Base-by-base conservation (phyloP, 495 filamentous ascomycete genomes). In the Terfezia claveryi region DNA sequence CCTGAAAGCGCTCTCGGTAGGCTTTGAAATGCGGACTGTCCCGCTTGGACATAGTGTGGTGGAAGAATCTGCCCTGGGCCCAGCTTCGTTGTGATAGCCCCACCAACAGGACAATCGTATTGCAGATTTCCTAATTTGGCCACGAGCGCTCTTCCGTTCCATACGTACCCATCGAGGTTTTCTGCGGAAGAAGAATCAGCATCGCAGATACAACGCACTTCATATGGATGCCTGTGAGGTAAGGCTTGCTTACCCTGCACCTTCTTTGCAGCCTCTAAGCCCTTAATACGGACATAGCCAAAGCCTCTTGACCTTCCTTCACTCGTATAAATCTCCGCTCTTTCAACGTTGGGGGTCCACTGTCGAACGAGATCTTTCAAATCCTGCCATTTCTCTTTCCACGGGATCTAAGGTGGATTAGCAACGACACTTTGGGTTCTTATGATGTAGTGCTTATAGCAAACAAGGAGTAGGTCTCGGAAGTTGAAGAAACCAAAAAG, bases 361-460 rank as follows among this genome's bases (percentile, higher is more conserved):
- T 44, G 53, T n/a, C 59, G 59, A 46, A 54, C 51, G 38, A 59
- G 53, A 49, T 61, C 59, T 38, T 61, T 61, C 10, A 61, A 51
- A 51, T 61, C 59, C 50, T 61, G 59, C 59, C 59, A 61, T 54
- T 51, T 51, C 23, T 12, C 49, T 46, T 56, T 61, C 53, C 54
- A 59, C n/a, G 59, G 58, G 27, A 61, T 37, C 59, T 61, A 27
- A 32, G 27, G 27, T 32, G 27, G 27, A 32, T 32, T 32, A 32
- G 27, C 27, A 32, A 32, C 27, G 27, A 32, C 27, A 32, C 27
- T 32, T 4, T 2, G 27, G 27, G 4, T 27, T 7, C 27, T 32
- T 32, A 32, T 32, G 7, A 32, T 32, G 27, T 32, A 32, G 27
- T 32, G 27, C 27, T 0, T 7, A 32, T 32, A 32, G 27, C 27